Evolutionary conservation across 352 stramenopile species (phyloP).

Genomic region (Aphanomyces cochlioides): DNA sequence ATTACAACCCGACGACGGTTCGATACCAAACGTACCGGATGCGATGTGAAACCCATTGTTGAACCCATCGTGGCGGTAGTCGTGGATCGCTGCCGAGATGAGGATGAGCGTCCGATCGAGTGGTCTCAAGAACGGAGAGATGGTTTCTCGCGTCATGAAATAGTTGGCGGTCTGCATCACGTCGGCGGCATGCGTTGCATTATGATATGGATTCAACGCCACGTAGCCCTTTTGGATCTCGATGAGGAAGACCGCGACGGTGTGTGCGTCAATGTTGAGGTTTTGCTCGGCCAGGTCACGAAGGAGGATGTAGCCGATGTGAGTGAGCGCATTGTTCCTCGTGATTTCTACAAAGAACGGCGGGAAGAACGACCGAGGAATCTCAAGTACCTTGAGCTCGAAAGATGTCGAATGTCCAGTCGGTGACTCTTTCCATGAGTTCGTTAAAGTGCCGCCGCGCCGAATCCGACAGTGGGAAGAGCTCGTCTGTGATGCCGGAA

Average conservation of each 20-base stretch:
- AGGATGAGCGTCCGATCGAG: constrained; percentile 70
- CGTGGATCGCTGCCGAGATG: constrained; percentile 79
- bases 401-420: constrained; percentile 80
- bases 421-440: constrained; percentile 48
- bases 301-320: constrained; percentile 75
- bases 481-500: constrained; percentile 24
- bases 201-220: constrained; percentile 85
- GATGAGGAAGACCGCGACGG: constrained; percentile 69
- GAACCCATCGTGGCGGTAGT: constrained; percentile 88
- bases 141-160: constrained; percentile 71
- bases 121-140: constrained; percentile 68
- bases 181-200: constrained; percentile 84
- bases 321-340: constrained; percentile 62
- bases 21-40: constrained; percentile 35
- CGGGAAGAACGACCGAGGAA: neutral
- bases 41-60: constrained; percentile 90
- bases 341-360: constrained; percentile 38
- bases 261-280: constrained; percentile 55
- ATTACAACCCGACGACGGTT: neutral
- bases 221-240: constrained; percentile 84
- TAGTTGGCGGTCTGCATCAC: constrained; percentile 87
- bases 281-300: constrained; percentile 54
- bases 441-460: constrained; percentile 37
- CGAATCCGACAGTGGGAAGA: constrained; percentile 22
- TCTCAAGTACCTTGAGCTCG: constrained; percentile 40